Conservation (phyloP, 2,329 filamentous ascomycete species). For the Trichoderma lentiforme region DNA sequence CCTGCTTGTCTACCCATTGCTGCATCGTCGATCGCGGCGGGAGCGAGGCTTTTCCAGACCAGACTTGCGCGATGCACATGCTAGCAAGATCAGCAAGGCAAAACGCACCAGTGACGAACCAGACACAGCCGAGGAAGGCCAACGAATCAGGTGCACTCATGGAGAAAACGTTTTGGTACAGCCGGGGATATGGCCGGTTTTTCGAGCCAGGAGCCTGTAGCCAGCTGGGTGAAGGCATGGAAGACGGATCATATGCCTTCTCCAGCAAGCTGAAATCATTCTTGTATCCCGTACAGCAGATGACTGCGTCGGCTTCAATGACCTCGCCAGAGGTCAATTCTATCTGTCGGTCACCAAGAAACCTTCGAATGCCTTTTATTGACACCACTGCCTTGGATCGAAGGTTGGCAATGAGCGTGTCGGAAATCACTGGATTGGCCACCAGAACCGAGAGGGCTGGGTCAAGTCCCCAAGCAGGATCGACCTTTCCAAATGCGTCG, state of each 20-base stretch:
- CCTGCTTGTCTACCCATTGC: slow-evolving; percentile 24
- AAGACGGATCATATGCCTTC: slow-evolving; percentile 19
- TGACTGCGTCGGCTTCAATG: slow-evolving; percentile 33
- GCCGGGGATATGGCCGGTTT: slow-evolving; percentile 30
- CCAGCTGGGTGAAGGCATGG: slow-evolving; percentile 21
- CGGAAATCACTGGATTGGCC: slow-evolving; percentile 28
- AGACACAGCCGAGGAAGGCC: slow-evolving; percentile 33
- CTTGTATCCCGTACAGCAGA: slow-evolving; percentile 39
- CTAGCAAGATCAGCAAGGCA: slow-evolving; percentile 26
- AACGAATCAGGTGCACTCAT: slow-evolving; percentile 40
- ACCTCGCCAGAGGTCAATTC: slow-evolving; percentile 31
- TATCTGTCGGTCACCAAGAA: slow-evolving; percentile 27
- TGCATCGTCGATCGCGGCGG: slow-evolving; percentile 36
- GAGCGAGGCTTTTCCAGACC: slow-evolving; percentile 27
- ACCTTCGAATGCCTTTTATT: slow-evolving; percentile 28
- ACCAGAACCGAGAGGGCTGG: slow-evolving; percentile 29
- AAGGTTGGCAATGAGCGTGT: slow-evolving; percentile 33
- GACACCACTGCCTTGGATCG: slow-evolving; percentile 36
- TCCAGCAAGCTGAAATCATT: slow-evolving; percentile 30
- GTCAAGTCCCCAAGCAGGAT: slow-evolving; percentile 28
- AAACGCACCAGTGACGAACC: slow-evolving; percentile 27
- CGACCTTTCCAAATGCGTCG: slow-evolving; percentile 21
- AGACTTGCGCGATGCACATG: slow-evolving; percentile 34
- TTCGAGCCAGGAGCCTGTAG: slow-evolving; percentile 24
- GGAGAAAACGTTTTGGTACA: slow-evolving; percentile 45